phyloP scores from a whole-genome alignment of 345 rosid genomes.

The Arabidopsis suecica region DNA sequence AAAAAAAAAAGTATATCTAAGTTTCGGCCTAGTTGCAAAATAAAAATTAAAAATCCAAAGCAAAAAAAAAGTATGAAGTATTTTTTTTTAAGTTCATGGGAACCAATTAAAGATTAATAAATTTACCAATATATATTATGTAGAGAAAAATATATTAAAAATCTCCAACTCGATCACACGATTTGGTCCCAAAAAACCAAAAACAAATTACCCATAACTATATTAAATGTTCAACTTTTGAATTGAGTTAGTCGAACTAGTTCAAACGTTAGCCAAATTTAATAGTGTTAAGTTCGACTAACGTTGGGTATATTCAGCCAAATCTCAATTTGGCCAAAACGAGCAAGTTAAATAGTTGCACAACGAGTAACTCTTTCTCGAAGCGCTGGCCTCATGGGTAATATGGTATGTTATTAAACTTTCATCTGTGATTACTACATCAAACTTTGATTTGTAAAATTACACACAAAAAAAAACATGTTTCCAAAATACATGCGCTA shows the following conservation, averaged over 20 bases:
- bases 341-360: too few relatives aligned
- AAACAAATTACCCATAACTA: neutral
- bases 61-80: too few relatives aligned
- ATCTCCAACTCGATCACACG: neutral
- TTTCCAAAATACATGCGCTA: neutral
- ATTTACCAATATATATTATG: neutral
- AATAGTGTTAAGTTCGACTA: neutral
- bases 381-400: too few relatives aligned
- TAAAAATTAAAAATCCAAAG: neutral
- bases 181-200: neutral
- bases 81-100: neutral
- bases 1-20: neutral
- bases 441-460: too few relatives aligned
- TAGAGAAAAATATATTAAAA: too few relatives aligned
- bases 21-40: neutral
- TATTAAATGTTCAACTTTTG: neutral
- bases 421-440: too few relatives aligned
- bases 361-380: too few relatives aligned
- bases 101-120: neutral
- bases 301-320: neutral
- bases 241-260: neutral
- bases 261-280: neutral
- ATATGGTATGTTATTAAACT: too few relatives aligned
- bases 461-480: too few relatives aligned
- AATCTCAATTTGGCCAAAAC: neutral